A percentile compares a stretch with the other conserved stretches of the same genome.
Evolutionary conservation across 441 rosid species (phyloP).

Genomic region (Gossypium davidsonii): DNA sequence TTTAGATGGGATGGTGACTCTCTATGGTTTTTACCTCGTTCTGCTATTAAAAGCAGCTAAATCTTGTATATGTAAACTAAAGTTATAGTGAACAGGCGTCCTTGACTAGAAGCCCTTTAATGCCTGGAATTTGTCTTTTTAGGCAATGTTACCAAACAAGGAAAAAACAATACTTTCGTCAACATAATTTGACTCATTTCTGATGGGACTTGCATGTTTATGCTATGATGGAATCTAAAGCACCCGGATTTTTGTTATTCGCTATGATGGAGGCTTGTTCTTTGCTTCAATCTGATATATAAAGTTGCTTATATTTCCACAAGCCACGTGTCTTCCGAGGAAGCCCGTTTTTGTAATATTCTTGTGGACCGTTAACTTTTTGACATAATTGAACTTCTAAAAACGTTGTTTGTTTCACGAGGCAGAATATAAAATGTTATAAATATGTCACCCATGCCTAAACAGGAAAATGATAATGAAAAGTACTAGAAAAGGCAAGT

Average conservation of each 20-base stretch:
- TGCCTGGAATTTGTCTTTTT: background rate
- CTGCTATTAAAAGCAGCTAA: background rate
- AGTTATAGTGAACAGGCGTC: background rate
- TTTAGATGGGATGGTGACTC: background rate
- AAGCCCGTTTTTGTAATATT: background rate
- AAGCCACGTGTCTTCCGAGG: background rate
- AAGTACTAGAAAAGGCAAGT: background rate
- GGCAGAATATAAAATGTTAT: background rate
- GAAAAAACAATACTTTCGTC: background rate
- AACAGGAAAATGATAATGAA: background rate
- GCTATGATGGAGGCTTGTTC: background rate
- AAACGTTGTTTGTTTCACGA: background rate
- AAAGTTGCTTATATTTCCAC: background rate
- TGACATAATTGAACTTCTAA: constrained; percentile 2
- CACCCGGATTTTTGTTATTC: background rate
- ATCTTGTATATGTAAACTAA: background rate
- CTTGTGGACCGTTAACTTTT: background rate
- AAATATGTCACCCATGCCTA: background rate
- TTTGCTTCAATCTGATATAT: background rate
- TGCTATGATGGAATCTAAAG: background rate
- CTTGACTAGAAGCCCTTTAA: background rate
- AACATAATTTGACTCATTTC: background rate
- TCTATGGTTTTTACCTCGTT: background rate
- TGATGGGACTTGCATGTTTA: background rate
- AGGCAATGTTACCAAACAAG: background rate